Base-by-base conservation (phyloP, 1,139 yeast genomes). In the Hemisphaericaspora xylofermentans region DNA sequence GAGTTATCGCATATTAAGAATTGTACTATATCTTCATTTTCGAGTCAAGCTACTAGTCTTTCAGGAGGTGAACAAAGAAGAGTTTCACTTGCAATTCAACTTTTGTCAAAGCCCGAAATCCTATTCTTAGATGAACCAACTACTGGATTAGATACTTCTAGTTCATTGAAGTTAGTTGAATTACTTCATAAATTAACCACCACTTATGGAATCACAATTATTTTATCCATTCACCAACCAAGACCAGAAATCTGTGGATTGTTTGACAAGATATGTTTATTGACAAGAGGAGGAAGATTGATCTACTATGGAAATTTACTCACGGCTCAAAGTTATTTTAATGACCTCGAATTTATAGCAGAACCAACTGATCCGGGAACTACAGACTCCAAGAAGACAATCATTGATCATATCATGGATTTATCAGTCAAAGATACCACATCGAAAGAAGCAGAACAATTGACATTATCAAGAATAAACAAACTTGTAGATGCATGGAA, bases 51-150 rank as follows among this genome's bases (percentile, higher is more conserved):
- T 28, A 83, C 84, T 16, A 54, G 51, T 39, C 59, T 86, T 17
- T 82, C 89, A 2, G 95, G 95, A 8, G 95, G 95, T 28, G 94
- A 86, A 52, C 84, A 82, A 55, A 61, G 95, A 49, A 61, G 95
- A 42, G 66, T 84, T 2, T 80, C 88, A 45, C 76, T 86, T 38
- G 95, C 87, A 0, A 78, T 86, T 18, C 94, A 86, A 57, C 63
- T 86, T 52, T 64, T 86, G 22, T 74, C 85, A 2, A 82, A 81
- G 46, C 95, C 95, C 0, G 78, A 88, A 0, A 65, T 86, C 2
- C 59, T 86, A 47, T 85, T 85, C 51, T 61, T 86, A 35, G 95
- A 86, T 56, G 95, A 86, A 53, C 94, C 95, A 2, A 87, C 95
- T 0, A 85, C 95, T 0, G 95, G 95, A 0, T 63, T 87, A 25